Base-by-base conservation (phyloP, 495 filamentous ascomycete species). In the Talaromyces proteolyticus region DNA sequence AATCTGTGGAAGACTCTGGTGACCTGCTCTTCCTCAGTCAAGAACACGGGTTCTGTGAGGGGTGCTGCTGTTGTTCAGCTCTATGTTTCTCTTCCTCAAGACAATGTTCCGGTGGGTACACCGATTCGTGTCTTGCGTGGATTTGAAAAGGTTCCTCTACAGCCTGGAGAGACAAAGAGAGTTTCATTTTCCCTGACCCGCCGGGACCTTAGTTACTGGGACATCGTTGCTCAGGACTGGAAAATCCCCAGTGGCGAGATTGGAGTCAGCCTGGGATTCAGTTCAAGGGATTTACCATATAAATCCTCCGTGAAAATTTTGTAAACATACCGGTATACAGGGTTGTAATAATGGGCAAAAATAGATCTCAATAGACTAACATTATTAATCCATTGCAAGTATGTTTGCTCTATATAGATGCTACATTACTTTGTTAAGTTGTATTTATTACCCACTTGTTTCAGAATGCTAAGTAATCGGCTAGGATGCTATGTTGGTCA, bases 201-300 rank as follows among this genome's bases (percentile, higher is more conserved):
- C 57, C 72, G 80, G 42, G 89, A 93, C 58, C 39, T 85, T 36
- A 81, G 77, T 59, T 92, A 88, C 56, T 92, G 89, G 89, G 78
- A 84, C 58, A 73, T 80, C 3, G 62, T 59, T 44, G 57, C 53
- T 53, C 83, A 87, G 69, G 91, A 91, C 59, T 93, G 89, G 89
- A 75, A 80, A 2, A 76, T 95, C 64, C 64, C 77, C 2, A 40
- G 18, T 44, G 65, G 55, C 23, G 44, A 50, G 23, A 34, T 34
- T 34, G 29, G 14, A 34, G 8, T 34, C 29, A 34, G 29, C 14
- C 29, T 34, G 29, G 29, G 29, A 34, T 34, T 34, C 29, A 34
- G 29, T 14, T 34, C 29, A 8, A 34, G 29, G 29, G 29, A 34
- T 34, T 34, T 34, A 14, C 29, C 29, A 34, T 10, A 8, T 14